Evolutionary conservation across 352 stramenopile species (phyloP), one percentile per base, ranked within the genome.

Genomic region (Pythium plurisporium): DNA sequence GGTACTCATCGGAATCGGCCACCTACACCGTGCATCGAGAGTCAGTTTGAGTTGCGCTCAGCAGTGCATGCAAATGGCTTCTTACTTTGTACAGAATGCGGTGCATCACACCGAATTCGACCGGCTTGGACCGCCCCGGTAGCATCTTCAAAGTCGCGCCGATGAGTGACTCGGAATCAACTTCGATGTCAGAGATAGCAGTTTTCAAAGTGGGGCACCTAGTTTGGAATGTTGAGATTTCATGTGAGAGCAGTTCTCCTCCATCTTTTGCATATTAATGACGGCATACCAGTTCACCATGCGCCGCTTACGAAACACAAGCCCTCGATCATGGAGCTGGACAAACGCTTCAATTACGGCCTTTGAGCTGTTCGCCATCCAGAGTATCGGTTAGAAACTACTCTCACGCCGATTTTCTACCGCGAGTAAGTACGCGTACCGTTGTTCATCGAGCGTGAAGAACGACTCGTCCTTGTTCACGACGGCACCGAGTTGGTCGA

Each of bases 171-270:
- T 99, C 91, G 71, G 98, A 98, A 84, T 99, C 97, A 36, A 99
- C 97, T 76, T 99, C 96, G 66, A 99, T 98, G 73, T 98, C 91
- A 22, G 86, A 96, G 29, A 98, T 72, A 23, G 94, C 94, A 11
- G 89, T 98, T 73, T 99, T 99, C 20, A 99, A 82, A 25, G 96
- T 96, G 73, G 94, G 99, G 69, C 92, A 98, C 97, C 97, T 99
- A n/a, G n/a, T n/a, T n/a, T n/a, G n/a, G n/a, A 99, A 85, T 99
- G 99, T 69, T 99, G 98, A 69, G 99, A 92, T 43, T 97, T 87
- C 37, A 92, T 98, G 19, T 96, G 95, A 26, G 97, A 75, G 76
- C 99, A 99, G 55, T 99, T 93, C 14, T 99, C 82, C 43, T 97
- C 96, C 62, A 91, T 73, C 54, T 95, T 82, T 72, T 76, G 92